A percentile compares a stretch with the other conserved stretches of the same genome.
Conservation (phyloP, 164 flowering plant genomes). For the Annona squamosa region DNA sequence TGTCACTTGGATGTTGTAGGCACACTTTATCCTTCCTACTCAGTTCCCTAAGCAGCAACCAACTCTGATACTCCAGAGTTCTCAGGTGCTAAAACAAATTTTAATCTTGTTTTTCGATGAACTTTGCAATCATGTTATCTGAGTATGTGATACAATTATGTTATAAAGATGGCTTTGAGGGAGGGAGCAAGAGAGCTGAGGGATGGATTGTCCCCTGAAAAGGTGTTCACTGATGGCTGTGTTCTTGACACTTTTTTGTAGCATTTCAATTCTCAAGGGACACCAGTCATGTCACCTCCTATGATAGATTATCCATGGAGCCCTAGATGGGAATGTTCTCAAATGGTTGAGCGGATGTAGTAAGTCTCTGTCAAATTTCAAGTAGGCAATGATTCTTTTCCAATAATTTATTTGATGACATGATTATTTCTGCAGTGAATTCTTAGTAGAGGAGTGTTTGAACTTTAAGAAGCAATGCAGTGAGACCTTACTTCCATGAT, state of each 20-base stretch:
- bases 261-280: slow-evolving; percentile 62
- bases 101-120: not conserved
- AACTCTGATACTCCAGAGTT: slow-evolving; percentile 61
- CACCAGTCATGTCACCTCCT: slow-evolving; percentile 51
- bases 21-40: slow-evolving; percentile 49
- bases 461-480: slow-evolving; percentile 81
- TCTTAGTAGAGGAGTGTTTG: slow-evolving; percentile 64
- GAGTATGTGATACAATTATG: too few relatives aligned
- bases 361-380: slow-evolving; percentile 30
- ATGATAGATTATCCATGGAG: slow-evolving; percentile 83
- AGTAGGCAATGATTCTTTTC: not conserved
- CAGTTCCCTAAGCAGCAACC: slow-evolving; percentile 94
- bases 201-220: too few relatives aligned
- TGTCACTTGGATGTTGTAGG: slow-evolving; percentile 30
- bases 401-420: not conserved
- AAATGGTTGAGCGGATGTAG: slow-evolving; percentile 80
- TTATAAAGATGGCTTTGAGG: too few relatives aligned
- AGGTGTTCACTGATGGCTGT: too few relatives aligned
- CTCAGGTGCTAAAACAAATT: slow-evolving; percentile 48
- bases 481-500: slow-evolving; percentile 39
- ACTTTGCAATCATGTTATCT: too few relatives aligned
- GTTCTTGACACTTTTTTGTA: slow-evolving; percentile 15
- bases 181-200: too few relatives aligned
- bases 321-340: slow-evolving; percentile 81
- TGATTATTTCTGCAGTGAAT: slow-evolving; percentile 49